phyloP scores from a whole-genome alignment of 2,329 filamentous ascomycete genomes.

The Huntiella bhutanensis region DNA sequence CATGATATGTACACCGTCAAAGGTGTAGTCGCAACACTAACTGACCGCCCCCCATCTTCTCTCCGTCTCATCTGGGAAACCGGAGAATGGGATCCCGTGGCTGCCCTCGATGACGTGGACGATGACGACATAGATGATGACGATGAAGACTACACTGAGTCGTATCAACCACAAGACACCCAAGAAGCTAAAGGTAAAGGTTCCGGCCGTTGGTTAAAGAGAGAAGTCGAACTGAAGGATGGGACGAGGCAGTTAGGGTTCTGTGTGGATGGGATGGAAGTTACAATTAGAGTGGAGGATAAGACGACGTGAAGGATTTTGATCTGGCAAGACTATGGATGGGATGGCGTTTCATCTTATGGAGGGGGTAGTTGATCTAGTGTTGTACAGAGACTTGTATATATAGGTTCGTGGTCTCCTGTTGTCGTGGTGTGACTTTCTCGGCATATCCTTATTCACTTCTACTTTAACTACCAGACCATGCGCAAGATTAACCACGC shows the following conservation, averaged over 20 bases:
- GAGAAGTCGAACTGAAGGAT: constrained; percentile 63
- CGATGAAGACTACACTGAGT: constrained; percentile 32
- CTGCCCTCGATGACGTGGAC: constrained; percentile 39
- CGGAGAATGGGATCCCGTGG: constrained; percentile 70
- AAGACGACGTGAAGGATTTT: neutral
- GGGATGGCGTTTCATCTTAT: neutral
- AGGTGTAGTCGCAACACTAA: constrained; percentile 55
- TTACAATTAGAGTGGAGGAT: constrained; percentile 41
- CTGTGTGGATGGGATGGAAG: constrained; percentile 57
- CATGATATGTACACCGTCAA: constrained; percentile 70
- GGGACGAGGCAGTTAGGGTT: constrained; percentile 69
- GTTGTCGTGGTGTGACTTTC: neutral
- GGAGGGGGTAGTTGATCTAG: neutral
- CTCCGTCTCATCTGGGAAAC: constrained; percentile 70
- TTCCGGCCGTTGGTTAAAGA: constrained; percentile 45
- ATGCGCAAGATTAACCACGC: neutral
- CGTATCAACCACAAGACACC: constrained; percentile 25
- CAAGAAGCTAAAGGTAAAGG: constrained; percentile 18
- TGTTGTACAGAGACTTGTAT: neutral
- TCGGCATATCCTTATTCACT: neutral
- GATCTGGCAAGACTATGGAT: neutral
- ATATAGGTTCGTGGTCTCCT: neutral
- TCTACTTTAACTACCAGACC: neutral
- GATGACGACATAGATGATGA: constrained; percentile 25
- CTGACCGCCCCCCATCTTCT: constrained; percentile 42